Conservation (phyloP, 441 rosid genomes). For the Croton setiger region DNA sequence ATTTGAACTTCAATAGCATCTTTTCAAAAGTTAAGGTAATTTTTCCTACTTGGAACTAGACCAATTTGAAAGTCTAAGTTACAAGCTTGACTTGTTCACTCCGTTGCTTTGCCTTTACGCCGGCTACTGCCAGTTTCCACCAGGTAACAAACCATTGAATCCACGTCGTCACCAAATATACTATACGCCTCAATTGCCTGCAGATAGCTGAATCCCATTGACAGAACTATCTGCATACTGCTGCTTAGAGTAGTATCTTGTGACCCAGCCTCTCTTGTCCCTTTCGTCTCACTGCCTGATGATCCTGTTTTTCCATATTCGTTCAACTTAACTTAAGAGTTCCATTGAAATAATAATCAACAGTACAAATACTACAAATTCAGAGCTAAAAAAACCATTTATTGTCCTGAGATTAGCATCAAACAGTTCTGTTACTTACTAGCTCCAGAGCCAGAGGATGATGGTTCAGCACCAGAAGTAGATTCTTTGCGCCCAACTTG, state of each 20-base stretch:
- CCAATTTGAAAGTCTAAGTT: no score
- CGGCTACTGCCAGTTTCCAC: constrained; percentile 72
- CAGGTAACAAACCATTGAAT: constrained; percentile 91
- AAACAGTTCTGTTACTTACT: constrained; percentile 45
- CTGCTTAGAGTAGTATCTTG: constrained; percentile 54
- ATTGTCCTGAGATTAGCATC: background rate
- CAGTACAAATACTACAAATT: no score
- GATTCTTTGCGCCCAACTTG: constrained; percentile 62
- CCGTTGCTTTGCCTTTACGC: constrained; percentile 95
- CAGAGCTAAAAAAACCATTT: background rate
- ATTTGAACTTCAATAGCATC: no score
- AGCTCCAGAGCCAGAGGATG: constrained; percentile 90
- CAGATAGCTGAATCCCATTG: constrained; percentile 93
- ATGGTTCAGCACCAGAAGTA: constrained; percentile 85
- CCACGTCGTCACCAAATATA: constrained; percentile 93
- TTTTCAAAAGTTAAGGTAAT: no score
- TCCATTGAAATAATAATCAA: background rate
- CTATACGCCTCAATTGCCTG: constrained; percentile 88
- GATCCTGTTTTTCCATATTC: constrained; percentile 41
- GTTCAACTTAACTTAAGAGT: background rate
- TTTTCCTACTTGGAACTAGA: no score
- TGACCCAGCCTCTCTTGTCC: constrained; percentile 27
- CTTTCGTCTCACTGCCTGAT: constrained; percentile 56
- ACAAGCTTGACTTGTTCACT: constrained; percentile 28
- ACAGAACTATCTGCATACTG: constrained; percentile 67